Percentiles rank a stretch among this genome's conserved stretches.
Evolutionary conservation across 805 yeast species (phyloP).

Genomic region (Candida chilensis): DNA sequence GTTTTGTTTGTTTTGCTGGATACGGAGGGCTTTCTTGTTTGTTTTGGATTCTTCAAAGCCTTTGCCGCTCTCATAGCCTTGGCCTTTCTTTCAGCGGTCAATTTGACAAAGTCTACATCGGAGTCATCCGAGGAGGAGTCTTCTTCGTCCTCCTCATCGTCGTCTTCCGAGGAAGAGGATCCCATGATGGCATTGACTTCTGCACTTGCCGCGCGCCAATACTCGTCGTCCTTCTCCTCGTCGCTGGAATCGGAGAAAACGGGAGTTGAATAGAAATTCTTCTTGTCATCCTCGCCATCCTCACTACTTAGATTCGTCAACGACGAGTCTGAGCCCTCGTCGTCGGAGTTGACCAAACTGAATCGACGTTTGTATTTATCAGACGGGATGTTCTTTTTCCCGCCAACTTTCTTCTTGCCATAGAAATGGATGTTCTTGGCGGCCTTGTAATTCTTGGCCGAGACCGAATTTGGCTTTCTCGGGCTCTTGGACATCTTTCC

Average conservation of each 20-base stretch:
- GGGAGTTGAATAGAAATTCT: slow-evolving; percentile 4
- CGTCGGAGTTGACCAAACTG: slow-evolving; percentile 1
- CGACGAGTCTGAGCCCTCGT: slow-evolving; percentile 1
- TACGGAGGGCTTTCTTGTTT: too few species aligned
- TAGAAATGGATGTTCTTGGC: background rate
- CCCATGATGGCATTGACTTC: slow-evolving; percentile 13
- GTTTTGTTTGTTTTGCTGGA: slow-evolving; percentile 4
- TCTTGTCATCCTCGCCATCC: background rate
- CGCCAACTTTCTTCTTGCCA: background rate
- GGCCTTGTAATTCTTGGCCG: background rate
- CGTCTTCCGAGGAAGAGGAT: slow-evolving; percentile 15
- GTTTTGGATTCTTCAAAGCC: slow-evolving; percentile 11
- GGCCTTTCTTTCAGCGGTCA: slow-evolving; percentile 61
- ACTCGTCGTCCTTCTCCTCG: slow-evolving; percentile 15
- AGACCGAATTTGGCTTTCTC: background rate
- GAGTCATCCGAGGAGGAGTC: slow-evolving; percentile 54
- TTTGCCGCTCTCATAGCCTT: slow-evolving; percentile 40
- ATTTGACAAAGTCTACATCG: slow-evolving; percentile 61
- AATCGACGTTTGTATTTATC: background rate
- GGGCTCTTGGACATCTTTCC: background rate
- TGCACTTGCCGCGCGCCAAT: slow-evolving; percentile 7
- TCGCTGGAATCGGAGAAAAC: background rate
- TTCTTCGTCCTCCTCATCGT: slow-evolving; percentile 23
- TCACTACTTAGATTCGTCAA: slow-evolving; percentile 1
- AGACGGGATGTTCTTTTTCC: background rate